A percentile compares a stretch with the other conserved stretches of the same genome.
These are phyloP conservation scores for Gnetum montanum DNA, from an alignment of 75 land plant genomes.

Conservation along the genomic window DNA sequence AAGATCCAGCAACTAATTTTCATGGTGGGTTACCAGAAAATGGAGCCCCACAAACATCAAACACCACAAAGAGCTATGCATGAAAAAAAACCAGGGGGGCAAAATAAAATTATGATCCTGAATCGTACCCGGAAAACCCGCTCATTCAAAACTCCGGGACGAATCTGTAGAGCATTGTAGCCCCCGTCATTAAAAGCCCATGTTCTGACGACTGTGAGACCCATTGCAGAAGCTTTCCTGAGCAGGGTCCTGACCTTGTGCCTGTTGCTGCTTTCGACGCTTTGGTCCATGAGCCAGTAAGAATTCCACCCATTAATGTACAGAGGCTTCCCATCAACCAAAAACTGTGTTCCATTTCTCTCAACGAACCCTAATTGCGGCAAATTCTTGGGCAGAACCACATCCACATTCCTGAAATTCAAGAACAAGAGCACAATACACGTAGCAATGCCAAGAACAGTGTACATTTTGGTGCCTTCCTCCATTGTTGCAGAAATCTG, in stretches of 20 bases:
- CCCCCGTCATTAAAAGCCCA: slow-evolving; percentile 74
- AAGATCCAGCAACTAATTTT: too few relatives aligned
- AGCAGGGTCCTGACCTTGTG: slow-evolving; percentile 24
- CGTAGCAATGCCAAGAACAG: slow-evolving; percentile 27
- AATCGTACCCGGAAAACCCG: slow-evolving; percentile 46
- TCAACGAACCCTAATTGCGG: slow-evolving; percentile 31
- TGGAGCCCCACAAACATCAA: too few relatives aligned
- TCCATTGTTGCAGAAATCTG: too few relatives aligned
- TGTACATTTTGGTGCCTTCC: slow-evolving; percentile 13
- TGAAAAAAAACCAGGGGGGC: too few relatives aligned
- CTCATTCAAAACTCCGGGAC: slow-evolving; percentile 53
- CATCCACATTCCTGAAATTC: slow-evolving; percentile 18
- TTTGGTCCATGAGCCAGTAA: slow-evolving; percentile 54
- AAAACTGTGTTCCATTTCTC: slow-evolving; percentile 35
- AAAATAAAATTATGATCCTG: not conserved
- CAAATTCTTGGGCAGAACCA: not conserved
- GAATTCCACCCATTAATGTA: slow-evolving; percentile 70
- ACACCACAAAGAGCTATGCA: not conserved
- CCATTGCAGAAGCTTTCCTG: slow-evolving; percentile 21
- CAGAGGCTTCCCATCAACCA: slow-evolving; percentile 34
- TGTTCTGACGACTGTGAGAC: slow-evolving; percentile 48
- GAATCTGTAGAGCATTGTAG: slow-evolving; percentile 32
- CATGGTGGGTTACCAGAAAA: too few relatives aligned
- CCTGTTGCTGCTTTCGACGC: slow-evolving; percentile 8
- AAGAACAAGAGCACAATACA: slow-evolving; percentile 26